Evolutionary conservation across 805 yeast genomes (phyloP).

Genomic region (Candida boleticola): DNA sequence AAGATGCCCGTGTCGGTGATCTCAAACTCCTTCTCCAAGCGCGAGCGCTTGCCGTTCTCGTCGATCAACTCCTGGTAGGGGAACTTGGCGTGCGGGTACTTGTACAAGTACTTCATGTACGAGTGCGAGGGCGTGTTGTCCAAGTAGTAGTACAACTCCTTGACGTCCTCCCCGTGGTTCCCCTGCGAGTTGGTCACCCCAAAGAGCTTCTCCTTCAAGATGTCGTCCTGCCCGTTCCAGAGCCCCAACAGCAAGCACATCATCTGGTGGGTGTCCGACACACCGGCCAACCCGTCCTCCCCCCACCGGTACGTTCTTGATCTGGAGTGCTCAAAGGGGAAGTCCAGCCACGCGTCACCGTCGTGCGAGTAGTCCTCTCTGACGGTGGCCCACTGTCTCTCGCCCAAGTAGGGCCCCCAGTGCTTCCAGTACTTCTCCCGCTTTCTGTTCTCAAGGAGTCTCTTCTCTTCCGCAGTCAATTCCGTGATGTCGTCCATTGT

Average conservation of each 20-base stretch:
- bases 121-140: constrained; percentile 94
- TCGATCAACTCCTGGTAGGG: constrained; percentile 76
- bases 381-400: constrained; percentile 84
- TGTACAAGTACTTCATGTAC: constrained; percentile 86
- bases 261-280: constrained; percentile 77
- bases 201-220: constrained; percentile 80
- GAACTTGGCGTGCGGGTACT: constrained; percentile 83
- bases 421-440: constrained; percentile 64
- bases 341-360: constrained; percentile 90
- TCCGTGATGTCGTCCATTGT: constrained; percentile 3
- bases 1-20: constrained; percentile 76
- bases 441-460: constrained; percentile 31
- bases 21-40: constrained; percentile 75
- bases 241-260: constrained; percentile 77
- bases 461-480: constrained; percentile 36
- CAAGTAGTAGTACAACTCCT: constrained; percentile 77
- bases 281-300: constrained; percentile 92
- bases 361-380: constrained; percentile 82
- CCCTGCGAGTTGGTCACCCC: constrained; percentile 93
- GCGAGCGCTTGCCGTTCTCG: constrained; percentile 63
- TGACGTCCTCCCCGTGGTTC: constrained; percentile 94
- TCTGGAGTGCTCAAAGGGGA: constrained; percentile 81
- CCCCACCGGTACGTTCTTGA: constrained; percentile 91
- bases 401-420: constrained; percentile 91
- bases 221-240: constrained; percentile 88